phyloP scores from a whole-genome alignment of 2,329 filamentous ascomycete genomes.

The Aspergillus pseudoglaucus region DNA sequence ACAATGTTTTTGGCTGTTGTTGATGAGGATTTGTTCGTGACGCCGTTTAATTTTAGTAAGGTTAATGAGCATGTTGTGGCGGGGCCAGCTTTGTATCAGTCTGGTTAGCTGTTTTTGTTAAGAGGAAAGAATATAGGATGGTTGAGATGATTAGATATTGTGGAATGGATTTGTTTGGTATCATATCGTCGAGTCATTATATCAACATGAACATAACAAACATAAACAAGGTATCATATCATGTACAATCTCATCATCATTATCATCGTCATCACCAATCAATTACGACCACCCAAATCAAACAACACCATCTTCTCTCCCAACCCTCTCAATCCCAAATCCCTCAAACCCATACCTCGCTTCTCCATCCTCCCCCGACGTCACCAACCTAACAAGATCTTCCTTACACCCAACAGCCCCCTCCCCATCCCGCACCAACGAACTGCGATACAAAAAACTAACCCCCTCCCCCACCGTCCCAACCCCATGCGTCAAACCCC shows the following conservation, averaged over 20 bases:
- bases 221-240: too few species aligned
- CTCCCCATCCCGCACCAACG: conserved; percentile 63
- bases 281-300: too few species aligned
- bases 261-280: too few species aligned
- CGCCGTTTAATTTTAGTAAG: conserved; percentile 67
- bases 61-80: conserved; percentile 73
- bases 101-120: too few species aligned
- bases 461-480: conserved; percentile 69
- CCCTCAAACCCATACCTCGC: conserved; percentile 52
- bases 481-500: conserved; percentile 66
- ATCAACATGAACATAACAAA: too few species aligned
- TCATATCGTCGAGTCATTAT: too few species aligned
- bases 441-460: conserved; percentile 67
- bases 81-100: conserved; percentile 65
- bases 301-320: conserved; percentile 25
- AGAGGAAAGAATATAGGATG: too few species aligned
- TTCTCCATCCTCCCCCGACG: conserved; percentile 33
- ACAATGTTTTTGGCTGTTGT: conserved; percentile 77
- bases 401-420: conserved; percentile 58
- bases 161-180: too few species aligned
- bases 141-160: too few species aligned
- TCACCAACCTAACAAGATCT: conserved; percentile 60
- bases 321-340: conserved; percentile 54
- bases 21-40: conserved; percentile 60
- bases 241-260: too few species aligned